Conservation (phyloP, 108 stramenopile species). For the Cyclotella sp. region DNA sequence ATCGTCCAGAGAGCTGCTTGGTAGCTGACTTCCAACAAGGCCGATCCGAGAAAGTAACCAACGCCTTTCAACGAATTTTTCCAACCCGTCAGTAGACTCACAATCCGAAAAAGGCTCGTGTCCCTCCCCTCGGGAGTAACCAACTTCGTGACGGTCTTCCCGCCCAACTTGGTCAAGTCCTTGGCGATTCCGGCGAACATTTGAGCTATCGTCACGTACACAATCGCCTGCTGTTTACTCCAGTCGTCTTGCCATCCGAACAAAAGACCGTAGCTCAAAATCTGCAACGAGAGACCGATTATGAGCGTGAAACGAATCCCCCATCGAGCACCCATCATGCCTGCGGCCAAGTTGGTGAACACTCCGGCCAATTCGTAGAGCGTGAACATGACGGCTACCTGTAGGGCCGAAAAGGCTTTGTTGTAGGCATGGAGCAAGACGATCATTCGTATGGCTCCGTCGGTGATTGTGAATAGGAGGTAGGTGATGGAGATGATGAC, state of each 20-base stretch:
- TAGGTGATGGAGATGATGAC: conserved; percentile 90
- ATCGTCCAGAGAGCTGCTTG: conserved; percentile 81
- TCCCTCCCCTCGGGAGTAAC: conserved; percentile 92
- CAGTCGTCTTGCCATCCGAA: conserved; percentile 87
- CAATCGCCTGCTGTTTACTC: conserved; percentile 65
- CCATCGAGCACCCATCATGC: conserved; percentile 86
- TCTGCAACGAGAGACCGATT: conserved; percentile 73
- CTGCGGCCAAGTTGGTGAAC: conserved; percentile 93
- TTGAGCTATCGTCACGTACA: conserved; percentile 92
- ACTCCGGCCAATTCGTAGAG: conserved; percentile 95
- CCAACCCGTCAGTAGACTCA: conserved; percentile 92
- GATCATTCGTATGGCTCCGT: conserved; percentile 95
- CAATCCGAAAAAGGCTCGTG: conserved; percentile 86
- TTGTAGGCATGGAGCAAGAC: conserved; percentile 94
- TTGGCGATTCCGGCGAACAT: conserved; percentile 95
- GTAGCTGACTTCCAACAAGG: conserved; percentile 78
- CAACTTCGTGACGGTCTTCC: conserved; percentile 94
- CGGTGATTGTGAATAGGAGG: conserved; percentile 93
- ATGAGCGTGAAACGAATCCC: conserved; percentile 89
- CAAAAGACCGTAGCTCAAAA: conserved; percentile 74
- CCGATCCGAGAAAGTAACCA: conserved; percentile 87
- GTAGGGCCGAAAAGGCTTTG: conserved; percentile 87
- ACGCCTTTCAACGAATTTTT: conserved; percentile 96
- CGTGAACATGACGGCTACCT: conserved; percentile 94
- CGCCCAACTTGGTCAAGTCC: conserved; percentile 94